Base-by-base conservation (phyloP, 148 eudicot species). In the Amaranthus palmeri region DNA sequence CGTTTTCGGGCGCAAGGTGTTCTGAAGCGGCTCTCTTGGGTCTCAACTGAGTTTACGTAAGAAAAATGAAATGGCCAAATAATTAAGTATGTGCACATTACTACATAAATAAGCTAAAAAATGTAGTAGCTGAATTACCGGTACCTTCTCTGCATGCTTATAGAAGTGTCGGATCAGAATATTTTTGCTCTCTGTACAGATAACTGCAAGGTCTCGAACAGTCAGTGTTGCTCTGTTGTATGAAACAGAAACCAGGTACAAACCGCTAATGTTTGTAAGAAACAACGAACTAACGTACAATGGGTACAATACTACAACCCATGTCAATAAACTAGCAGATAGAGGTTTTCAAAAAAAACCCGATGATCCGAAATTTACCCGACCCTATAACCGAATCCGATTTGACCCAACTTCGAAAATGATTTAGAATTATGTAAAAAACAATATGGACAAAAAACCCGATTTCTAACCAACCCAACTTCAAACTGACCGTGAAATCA, bases 131-230 rank as follows among this genome's bases (percentile, higher is more conserved):
- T 3, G 43, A 73, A 52, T 25, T 25, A 25, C 58, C 58, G 78
- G 61, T 77, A 91, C 97, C 97, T 91, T 91, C 45, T 89, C 95
- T 50, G 92, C 81, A 67, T 79, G 90, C 74, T 81, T 85, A 81
- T 92, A 92, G 75, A 92, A 80, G 79, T 92, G 92, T 71, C 95
- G 79, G 64, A 92, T 73, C 36, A 89, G 87, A 72, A 89, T 89
- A 69, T 85, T 87, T 71, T 89, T 92, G 78, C 81, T 78, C 75
- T 92, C 97, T 10, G 95, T 75, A 72, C 80, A 78, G 55, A 92
- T 89, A 54, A 89, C 97, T 92, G 89, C 81, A 76, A 60, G 44
- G 53, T 54, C 65, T 61, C 42, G 6, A 57, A 10, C 13, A 15
- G 53, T 74, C 68, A 72, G 76, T 52, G 52, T 8, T 47, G 65